Evolutionary conservation across 768 basidiomycete species (phyloP).

Genomic region (Boletus subcaerulescens): DNA sequence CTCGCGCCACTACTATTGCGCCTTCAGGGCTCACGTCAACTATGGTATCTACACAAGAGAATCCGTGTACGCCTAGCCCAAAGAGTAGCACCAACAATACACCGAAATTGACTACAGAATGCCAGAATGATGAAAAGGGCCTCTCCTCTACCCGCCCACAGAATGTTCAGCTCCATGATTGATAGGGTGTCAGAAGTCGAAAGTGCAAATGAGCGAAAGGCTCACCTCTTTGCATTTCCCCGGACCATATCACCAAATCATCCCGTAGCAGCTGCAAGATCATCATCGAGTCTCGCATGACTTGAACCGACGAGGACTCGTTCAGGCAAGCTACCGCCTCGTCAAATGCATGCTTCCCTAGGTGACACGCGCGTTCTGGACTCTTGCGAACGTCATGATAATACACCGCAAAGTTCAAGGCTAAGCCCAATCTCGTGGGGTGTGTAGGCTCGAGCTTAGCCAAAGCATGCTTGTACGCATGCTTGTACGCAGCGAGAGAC

Average conservation of each 20-base stretch:
- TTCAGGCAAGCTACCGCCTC: constrained; percentile 74
- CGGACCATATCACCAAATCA: constrained; percentile 83
- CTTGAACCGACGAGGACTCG: constrained; percentile 39
- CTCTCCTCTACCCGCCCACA: constrained; percentile 11
- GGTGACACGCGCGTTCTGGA: constrained; percentile 82
- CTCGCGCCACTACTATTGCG: neutral
- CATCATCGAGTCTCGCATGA: constrained; percentile 71
- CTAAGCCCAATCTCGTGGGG: constrained; percentile 84
- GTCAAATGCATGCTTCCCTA: constrained; percentile 91
- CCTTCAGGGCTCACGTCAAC: neutral
- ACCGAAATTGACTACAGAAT: neutral
- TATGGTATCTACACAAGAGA: neutral
- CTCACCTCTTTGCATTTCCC: constrained; percentile 57
- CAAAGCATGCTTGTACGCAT: constrained; percentile 79
- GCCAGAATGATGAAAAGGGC: neutral
- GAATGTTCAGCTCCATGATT: constrained; percentile 24
- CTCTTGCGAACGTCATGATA: constrained; percentile 85
- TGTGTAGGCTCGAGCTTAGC: constrained; percentile 73
- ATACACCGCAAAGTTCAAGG: constrained; percentile 93
- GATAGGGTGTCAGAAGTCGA: constrained; percentile 12
- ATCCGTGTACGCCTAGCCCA: constrained; percentile 3
- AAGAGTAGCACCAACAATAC: neutral
- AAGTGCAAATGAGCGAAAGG: neutral
- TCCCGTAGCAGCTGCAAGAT: constrained; percentile 81
- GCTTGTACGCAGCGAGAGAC: constrained; percentile 82